Evolutionary conservation across 2,329 filamentous ascomycete genomes (phyloP).

Genomic region (Ambrosiella xylebori): DNA sequence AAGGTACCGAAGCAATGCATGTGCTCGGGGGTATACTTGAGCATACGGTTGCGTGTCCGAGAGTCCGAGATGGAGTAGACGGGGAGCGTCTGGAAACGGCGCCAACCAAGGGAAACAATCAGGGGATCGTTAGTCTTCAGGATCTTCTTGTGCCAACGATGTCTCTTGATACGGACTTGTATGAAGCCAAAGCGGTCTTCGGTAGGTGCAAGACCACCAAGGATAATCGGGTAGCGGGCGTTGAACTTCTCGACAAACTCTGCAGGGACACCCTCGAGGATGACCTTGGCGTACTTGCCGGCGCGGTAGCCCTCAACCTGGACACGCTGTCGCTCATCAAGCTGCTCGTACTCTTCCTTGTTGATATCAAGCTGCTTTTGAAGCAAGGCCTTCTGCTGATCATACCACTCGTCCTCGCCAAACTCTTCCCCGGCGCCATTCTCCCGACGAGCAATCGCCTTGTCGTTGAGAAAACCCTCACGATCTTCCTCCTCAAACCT

Average conservation of each 20-base stretch:
- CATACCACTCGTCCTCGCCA: constrained; percentile 97
- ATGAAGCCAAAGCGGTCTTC: constrained; percentile 93
- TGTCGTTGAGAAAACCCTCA: constrained; percentile 89
- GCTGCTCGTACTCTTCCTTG: constrained; percentile 71
- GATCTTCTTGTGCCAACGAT: constrained; percentile 98
- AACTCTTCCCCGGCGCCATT: constrained; percentile 59
- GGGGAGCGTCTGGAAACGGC: constrained; percentile 80
- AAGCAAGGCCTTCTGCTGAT: constrained; percentile 82
- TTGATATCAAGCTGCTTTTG: constrained; percentile 97
- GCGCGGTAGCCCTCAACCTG: constrained; percentile 82
- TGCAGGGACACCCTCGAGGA: constrained; percentile 73
- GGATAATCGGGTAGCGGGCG: constrained; percentile 63
- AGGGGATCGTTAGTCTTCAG: constrained; percentile 95
- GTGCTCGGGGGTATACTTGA: constrained; percentile 97
- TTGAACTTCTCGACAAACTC: constrained; percentile 79
- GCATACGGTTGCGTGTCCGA: constrained; percentile 84
- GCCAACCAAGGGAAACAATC: constrained; percentile 93
- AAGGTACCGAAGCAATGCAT: constrained; percentile 98
- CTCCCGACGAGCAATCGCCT: constrained; percentile 53
- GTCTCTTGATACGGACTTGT: constrained; percentile 89
- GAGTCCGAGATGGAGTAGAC: constrained; percentile 93
- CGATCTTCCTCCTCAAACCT: constrained; percentile 95
- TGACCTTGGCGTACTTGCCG: constrained; percentile 81
- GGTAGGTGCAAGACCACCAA: constrained; percentile 82
- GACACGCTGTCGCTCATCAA: constrained; percentile 69